Evolutionary conservation across 2,329 filamentous ascomycete species (phyloP), one percentile per base, ranked within the genome.

Genomic region (Ceratocystis colombiana): DNA sequence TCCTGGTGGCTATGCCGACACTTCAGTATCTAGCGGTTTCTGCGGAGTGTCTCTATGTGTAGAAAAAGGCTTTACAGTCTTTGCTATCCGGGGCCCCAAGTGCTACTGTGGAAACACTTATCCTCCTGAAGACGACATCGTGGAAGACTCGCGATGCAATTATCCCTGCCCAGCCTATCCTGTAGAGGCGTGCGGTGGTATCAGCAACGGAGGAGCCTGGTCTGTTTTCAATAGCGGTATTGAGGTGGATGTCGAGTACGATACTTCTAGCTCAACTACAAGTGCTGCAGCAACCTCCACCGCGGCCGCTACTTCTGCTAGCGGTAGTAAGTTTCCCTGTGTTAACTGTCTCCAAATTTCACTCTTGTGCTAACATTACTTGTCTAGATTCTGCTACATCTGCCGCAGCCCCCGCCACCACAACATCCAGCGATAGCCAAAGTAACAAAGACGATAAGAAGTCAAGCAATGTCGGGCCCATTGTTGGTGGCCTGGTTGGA

Each of bases 401-500:
- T 55, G 71, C 68, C 66, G 71, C 69, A 2, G 68, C 73, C 0
- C 70, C 74, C 0, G 70, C 74, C 2, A 72, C 69, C 1, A 68
- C 71, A 1, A 68, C 48, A 65, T 46, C 66, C 61, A 44, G 71
- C 41, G 37, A 68, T 17, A 55, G 17, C 10, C 15, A 57, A n/a
- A 2, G 3, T 37, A 1, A 8, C 33, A 8, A 30, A 1, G 53
- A 57, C 2, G 70, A 71, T 30, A 72, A 73, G 12, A 71, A 76
- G 64, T 77, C 79, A 7, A 78, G 86, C n/a, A 92, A 87, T 73
- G n/a, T 85, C n/a, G 88, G 85, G 48, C 90, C 88, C 62, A 92
- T 97, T 70, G 91, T 88, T 20, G 93, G 87, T 8, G 93, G 93
- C 68, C 89, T 90, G 1, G 92, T 96, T 1, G 88, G 94, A 7